Evolutionary conservation across 2,329 filamentous ascomycete species (phyloP), one percentile per base, ranked within the genome.

Genomic region (Cladophialophora immunda): DNA sequence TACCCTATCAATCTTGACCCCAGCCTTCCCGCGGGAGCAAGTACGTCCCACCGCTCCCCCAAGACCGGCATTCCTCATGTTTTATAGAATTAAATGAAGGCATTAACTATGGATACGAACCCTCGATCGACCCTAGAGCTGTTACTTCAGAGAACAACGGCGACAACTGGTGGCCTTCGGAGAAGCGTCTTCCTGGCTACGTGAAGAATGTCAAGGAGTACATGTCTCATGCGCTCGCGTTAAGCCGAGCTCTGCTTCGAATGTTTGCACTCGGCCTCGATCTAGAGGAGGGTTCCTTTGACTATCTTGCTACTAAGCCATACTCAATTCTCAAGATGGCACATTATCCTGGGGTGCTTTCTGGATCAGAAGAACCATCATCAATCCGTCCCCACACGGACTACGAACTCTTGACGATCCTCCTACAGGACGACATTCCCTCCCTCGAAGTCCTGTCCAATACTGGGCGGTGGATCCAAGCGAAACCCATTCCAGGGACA

Each of bases 241-340:
- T 89, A 1, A 82, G 85, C 1, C 80, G 87, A 32, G 80, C 78
- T 34, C 73, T 89, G 45, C 81, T 86, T 1, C 78, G 80, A 8
- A 76, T 82, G 8, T 87, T 89, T 70, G 86, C 87, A 0, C 78
- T 89, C 2, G 83, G 83, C 6, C 78, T 89, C 1, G 80, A 81
- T 11, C 76, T 89, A 3, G 79, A 81, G 0, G 86, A 89, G 71
- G 72, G 81, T 36, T 83, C 84, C 59, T 88, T 89, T 72, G 86
- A 88, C 65, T 76, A 77, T 4, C 83, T 86, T 58, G 82, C 83
- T 25, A 82, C 80, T 0, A 81, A 84, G 68, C 87, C 87, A 0
- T 86, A 78, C 1, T 76, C 79, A 0, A 79, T 81, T 59, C 77
- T 76, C 1, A 79, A 81, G 1, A 81, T 81, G 69, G 78, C 81